These are phyloP conservation scores for Kuraishia hungarica DNA, from an alignment of 805 yeast genomes.

Conservation along the genomic window DNA sequence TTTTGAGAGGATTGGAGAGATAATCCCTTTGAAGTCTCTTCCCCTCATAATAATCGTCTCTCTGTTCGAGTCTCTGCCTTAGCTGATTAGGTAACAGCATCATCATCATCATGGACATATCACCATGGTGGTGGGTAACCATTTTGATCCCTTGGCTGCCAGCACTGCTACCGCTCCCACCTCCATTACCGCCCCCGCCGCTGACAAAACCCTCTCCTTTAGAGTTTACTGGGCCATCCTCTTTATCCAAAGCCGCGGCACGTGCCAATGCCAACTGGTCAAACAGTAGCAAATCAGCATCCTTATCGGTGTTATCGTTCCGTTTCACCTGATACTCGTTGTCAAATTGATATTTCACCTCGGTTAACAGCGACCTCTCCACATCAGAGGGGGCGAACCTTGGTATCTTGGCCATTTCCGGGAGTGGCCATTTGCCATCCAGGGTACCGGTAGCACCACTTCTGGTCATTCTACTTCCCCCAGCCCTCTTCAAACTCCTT, in stretches of 20 bases:
- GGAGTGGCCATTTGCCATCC: constrained; percentile 63
- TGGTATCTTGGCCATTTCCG: constrained; percentile 59
- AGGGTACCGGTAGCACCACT: constrained; percentile 1
- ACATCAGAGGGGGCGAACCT: constrained; percentile 65
- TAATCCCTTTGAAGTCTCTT: constrained; percentile 62
- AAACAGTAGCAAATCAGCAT: constrained; percentile 6
- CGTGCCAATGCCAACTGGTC: constrained; percentile 1
- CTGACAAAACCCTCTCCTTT: background rate
- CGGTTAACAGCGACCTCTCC: constrained; percentile 67
- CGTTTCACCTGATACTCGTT: constrained; percentile 33
- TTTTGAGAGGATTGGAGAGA: constrained; percentile 56
- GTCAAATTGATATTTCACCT: constrained; percentile 57
- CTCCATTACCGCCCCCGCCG: no score
- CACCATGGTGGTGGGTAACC: background rate
- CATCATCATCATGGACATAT: background rate
- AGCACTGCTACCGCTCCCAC: no score
- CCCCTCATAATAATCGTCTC: constrained; percentile 39
- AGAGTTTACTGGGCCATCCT: background rate
- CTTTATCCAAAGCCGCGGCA: background rate
- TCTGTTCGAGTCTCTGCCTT: constrained; percentile 5
- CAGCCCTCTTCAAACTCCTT: constrained; percentile 22
- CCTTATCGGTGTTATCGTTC: constrained; percentile 10
- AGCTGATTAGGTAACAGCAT: background rate
- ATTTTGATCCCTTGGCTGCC: background rate
- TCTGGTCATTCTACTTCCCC: constrained; percentile 10